Base-by-base conservation (phyloP, 805 yeast genomes). In the Sugiyamaella mastotermitis region DNA sequence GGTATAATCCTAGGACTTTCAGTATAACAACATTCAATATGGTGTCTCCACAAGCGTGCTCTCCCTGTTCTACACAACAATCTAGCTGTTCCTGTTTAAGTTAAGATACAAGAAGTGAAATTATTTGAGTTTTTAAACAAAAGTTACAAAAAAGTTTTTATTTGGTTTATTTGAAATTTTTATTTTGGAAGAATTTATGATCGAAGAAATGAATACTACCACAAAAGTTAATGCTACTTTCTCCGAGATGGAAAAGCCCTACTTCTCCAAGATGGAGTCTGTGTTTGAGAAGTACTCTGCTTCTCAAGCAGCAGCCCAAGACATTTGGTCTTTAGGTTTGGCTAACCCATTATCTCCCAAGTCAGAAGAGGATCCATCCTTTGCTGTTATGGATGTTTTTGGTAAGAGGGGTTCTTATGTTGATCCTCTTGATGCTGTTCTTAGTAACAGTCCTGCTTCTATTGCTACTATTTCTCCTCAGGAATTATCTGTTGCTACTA, bases 281-380 rank as follows among this genome's bases (percentile, higher is more conserved):
- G 57, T 51, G 31, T 57, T 57, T 43, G 59, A 55, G 43, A 54
- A 55, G 47, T 56, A 45, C 41, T 57, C 61, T 28, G 55, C 59
- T 35, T 35, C 56, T 26, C 53, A 51, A 41, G 57, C 55, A 8
- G 55, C 51, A 19, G 21, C 33, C 16, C 46, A 46, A 41, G 48
- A 40, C 38, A 37, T 47, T 23, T 52, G 56, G 57, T 33, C 50
- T 22, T 42, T 41, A n/a, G 55, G 43, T 13, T 24, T 35, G 21
- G 21, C 15, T 17, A 25, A 11, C 21, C 16, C 33, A 15, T 13
- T 35, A 16, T 20, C 40, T 5, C 32, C 41, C 22, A 19, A 17
- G 10, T 11, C 17, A 3, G 45, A 28, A 19, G 41, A 25, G 4
- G 34, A 36, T 25, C 20, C 6, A 16, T 34, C 42, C 23, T 37